Evolutionary conservation across 2,329 filamentous ascomycete species (phyloP).

Genomic region (Colletotrichum tofieldiae): DNA sequence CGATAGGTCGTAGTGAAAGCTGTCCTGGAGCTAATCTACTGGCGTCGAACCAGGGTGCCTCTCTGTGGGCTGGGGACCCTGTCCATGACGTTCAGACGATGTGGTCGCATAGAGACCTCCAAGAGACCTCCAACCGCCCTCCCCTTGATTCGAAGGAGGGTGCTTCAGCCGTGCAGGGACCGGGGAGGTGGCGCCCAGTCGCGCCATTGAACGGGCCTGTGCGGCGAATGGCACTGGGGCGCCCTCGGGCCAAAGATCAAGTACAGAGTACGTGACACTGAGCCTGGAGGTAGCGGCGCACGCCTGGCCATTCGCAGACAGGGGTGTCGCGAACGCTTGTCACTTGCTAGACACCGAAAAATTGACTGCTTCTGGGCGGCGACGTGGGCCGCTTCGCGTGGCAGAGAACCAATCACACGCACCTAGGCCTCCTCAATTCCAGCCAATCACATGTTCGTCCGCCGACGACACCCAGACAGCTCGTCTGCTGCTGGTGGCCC

Average conservation of each 20-base stretch:
- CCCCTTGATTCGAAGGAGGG: neutral
- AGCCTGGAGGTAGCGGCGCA: neutral
- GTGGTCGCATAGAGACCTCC: neutral
- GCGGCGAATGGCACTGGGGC: neutral
- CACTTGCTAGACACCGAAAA: neutral
- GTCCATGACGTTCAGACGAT: neutral
- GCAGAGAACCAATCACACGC: neutral
- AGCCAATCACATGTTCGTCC: neutral
- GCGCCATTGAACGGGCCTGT: no score
- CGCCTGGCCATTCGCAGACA: neutral
- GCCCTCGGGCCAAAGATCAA: neutral
- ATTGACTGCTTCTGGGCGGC: neutral
- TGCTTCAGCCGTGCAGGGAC: neutral
- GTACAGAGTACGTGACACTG: neutral
- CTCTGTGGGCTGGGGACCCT: neutral
- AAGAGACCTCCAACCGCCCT: neutral
- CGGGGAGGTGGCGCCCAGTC: no score
- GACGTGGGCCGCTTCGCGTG: neutral
- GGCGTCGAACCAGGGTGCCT: neutral
- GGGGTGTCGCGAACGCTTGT: neutral
- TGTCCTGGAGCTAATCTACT: neutral
- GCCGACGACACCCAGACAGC: neutral
- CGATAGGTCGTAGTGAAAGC: neutral
- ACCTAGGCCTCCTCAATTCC: neutral
- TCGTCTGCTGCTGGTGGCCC: no score